Base-by-base conservation (phyloP, 2,329 filamentous ascomycete species). In the Monilinia fructigena region DNA sequence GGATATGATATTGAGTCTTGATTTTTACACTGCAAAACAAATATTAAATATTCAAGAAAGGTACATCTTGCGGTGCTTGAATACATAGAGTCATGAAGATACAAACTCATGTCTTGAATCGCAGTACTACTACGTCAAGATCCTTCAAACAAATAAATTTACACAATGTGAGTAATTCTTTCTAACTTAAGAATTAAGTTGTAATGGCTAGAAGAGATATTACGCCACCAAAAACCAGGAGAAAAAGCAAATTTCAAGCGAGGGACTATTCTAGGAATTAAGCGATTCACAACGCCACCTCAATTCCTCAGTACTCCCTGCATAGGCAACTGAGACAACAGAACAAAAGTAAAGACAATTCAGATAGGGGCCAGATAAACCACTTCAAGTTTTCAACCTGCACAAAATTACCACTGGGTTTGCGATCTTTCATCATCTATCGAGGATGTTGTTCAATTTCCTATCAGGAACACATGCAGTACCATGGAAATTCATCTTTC, bases 401-500 rank as follows among this genome's bases (percentile, higher is more conserved):
- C 45, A 60, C 10, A 20, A 50, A 60, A 38, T 38, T 7, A 50
- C 20, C 8, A 38, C 28, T 20, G 2, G 31, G 12, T 14, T 23
- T 18, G 3, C 42, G 6, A 59, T 23, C 42, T 35, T 31, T 12
- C 28, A 26, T 10, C 58, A 60, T 50, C 28, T 60, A 8, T 50
- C 12, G 35, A 66, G 52, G 35, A 66, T 66, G 63, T 16, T 55
- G 12, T 53, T 53, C 18, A 66, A 54, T 31, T 60, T 60, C 10
- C 26, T 61, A 20, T 47, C 55, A 11, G 56, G 55, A 35, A 35
- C 52, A 35, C 48, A 63, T 55, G 58, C 55, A 1, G 28, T 66
- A 45, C 65, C 65, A 45, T 66, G 65, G 65, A 66, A 66, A 12
- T 38, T 55, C n/a, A 26, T 63, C 12, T 40, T 66, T 63, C 16